phyloP scores from a whole-genome alignment of 1,139 yeast genomes.

The Geotrichum restrictum region DNA sequence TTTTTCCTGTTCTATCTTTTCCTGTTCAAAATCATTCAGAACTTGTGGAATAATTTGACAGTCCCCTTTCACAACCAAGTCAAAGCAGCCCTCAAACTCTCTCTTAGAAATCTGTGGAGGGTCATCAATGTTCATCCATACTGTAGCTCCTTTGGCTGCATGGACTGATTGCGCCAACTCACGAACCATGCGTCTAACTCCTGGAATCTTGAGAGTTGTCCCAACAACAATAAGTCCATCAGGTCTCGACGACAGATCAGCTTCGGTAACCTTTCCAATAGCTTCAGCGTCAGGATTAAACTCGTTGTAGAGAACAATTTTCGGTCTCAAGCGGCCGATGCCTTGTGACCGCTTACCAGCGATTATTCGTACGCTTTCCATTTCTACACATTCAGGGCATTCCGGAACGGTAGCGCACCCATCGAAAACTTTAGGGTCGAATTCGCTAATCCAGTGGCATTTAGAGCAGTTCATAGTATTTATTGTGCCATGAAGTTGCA shows the following conservation, averaged over 20 bases:
- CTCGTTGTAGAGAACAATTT: constrained; percentile 81
- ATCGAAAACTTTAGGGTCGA: constrained; percentile 43
- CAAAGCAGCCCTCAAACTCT: constrained; percentile 52
- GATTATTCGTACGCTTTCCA: constrained; percentile 47
- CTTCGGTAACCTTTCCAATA: constrained; percentile 66
- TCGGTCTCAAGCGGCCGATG: constrained; percentile 71
- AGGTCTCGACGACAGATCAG: constrained; percentile 61
- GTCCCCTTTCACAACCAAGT: constrained; percentile 55
- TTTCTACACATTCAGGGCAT: constrained; percentile 56
- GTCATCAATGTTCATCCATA: constrained; percentile 55
- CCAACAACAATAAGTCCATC: constrained; percentile 82
- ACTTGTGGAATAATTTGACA: constrained; percentile 50
- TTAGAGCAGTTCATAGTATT: constrained; percentile 69
- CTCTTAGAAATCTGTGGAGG: constrained; percentile 43
- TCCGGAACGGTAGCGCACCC: constrained; percentile 40
- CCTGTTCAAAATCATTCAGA: constrained; percentile 36
- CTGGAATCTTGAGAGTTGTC: constrained; percentile 81
- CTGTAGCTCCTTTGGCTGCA: constrained; percentile 51
- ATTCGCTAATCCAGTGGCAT: constrained; percentile 51
- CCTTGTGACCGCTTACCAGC: constrained; percentile 75
- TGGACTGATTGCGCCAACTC: constrained; percentile 67
- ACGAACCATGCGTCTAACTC: constrained; percentile 70
- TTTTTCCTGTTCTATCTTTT: constrained; percentile 23
- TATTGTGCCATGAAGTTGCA: constrained; percentile 79
- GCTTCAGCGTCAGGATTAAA: constrained; percentile 84